Evolutionary conservation across 1,284 basidiomycete species (phyloP).

Genomic region (Golubevia sp.): DNA sequence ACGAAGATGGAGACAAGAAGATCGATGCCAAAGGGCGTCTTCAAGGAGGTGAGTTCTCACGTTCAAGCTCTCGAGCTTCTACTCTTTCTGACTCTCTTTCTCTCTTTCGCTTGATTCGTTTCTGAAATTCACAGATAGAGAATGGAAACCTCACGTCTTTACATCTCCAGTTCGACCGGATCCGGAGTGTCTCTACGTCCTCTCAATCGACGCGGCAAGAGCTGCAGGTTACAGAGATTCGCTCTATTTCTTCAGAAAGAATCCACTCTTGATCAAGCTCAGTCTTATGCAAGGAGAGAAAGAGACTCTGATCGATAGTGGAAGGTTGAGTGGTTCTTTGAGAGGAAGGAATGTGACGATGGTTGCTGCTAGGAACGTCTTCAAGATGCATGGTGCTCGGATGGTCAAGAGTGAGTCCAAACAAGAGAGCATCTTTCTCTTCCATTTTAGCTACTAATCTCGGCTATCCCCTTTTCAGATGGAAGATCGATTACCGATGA

Average conservation of each 20-base stretch:
- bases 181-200: constrained; percentile 84
- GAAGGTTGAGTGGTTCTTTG: constrained; percentile 84
- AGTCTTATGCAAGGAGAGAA: constrained; percentile 70
- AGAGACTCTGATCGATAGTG: constrained; percentile 83
- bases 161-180: constrained; percentile 75
- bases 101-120: constrained; percentile 7
- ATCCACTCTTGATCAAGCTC: constrained; percentile 85
- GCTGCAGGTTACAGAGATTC: constrained; percentile 95
- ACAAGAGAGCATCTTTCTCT: background rate
- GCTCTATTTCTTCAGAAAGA: constrained; percentile 91
- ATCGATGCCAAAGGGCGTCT: constrained; percentile 83
- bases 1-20: constrained; percentile 87
- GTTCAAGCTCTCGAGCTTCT: background rate
- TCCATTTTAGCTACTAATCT: no score
- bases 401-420: constrained; percentile 75
- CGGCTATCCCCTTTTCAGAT: constrained; percentile 68
- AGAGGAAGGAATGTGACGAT: constrained; percentile 90
- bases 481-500: constrained; percentile 91
- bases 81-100: no score
- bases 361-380: constrained; percentile 87
- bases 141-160: constrained; percentile 87
- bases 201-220: constrained; percentile 94
- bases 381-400: constrained; percentile 89
- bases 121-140: constrained; percentile 68
- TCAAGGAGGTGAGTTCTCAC: constrained; percentile 74